Conservation (phyloP, 352 stramenopile genomes). For the Phytophthora crassamura region DNA sequence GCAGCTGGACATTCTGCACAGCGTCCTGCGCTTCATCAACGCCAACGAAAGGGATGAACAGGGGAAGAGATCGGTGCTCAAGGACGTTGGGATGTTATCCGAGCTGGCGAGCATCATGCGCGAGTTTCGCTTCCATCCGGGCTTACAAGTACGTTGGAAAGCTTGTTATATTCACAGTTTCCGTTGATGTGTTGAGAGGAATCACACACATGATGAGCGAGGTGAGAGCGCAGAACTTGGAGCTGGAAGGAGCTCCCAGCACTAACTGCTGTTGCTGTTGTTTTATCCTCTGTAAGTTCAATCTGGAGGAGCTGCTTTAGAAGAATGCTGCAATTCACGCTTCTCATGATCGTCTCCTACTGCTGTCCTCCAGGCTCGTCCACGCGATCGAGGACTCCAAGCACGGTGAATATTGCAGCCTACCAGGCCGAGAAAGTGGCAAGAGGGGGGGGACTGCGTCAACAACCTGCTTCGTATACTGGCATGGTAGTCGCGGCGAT, state of each 20-base stretch:
- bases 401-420: slow-evolving; percentile 42
- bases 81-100: slow-evolving; percentile 45
- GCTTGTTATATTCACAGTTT: too few species aligned
- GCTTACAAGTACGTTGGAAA: slow-evolving; percentile 45
- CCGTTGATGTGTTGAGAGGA: too few species aligned
- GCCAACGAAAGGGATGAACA: slow-evolving; percentile 29
- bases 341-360: slow-evolving; percentile 50
- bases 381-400: slow-evolving; percentile 56
- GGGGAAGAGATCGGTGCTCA: slow-evolving; percentile 34
- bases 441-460: slow-evolving; percentile 37
- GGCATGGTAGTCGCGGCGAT: slow-evolving; percentile 41
- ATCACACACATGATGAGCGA: slow-evolving; percentile 69
- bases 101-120: slow-evolving; percentile 52
- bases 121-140: slow-evolving; percentile 71
- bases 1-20: slow-evolving; percentile 49
- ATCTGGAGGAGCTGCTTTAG: slow-evolving; percentile 41
- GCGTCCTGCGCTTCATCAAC: slow-evolving; percentile 45
- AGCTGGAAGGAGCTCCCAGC: too few species aligned
- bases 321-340: slow-evolving; percentile 57
- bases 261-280: too few species aligned
- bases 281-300: too few species aligned
- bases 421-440: slow-evolving; percentile 46
- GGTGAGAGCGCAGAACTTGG: too few species aligned
- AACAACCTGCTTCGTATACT: slow-evolving; percentile 42
- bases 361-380: slow-evolving; percentile 45